Conservation (phyloP, 805 yeast genomes). For the Starmerella etchellsii region DNA sequence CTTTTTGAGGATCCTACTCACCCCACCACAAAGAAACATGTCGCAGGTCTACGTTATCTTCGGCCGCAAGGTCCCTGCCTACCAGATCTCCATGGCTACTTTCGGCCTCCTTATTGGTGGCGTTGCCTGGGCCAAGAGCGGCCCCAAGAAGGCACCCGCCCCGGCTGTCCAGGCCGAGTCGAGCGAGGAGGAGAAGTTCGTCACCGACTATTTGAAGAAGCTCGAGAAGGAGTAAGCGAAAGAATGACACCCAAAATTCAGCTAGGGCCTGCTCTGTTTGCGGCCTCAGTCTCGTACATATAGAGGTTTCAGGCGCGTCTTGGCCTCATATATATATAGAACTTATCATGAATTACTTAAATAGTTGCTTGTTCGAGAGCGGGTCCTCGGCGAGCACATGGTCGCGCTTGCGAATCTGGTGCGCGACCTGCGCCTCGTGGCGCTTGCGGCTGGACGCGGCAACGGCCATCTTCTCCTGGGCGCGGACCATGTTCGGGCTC, state of each 20-base stretch:
- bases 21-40: slow-evolving; percentile 4
- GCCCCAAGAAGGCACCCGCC: slow-evolving; percentile 37
- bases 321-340: too few relatives aligned
- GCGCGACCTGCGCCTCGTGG: slow-evolving; percentile 62
- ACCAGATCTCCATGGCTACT: slow-evolving; percentile 76
- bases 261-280: too few relatives aligned
- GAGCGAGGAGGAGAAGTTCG: slow-evolving; percentile 82
- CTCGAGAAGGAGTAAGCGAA: slow-evolving; percentile 27
- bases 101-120: slow-evolving; percentile 53
- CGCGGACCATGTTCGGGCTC: slow-evolving; percentile 88
- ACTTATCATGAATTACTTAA: too few relatives aligned
- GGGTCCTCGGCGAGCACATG: slow-evolving; percentile 67
- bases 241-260: too few relatives aligned
- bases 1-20: too few relatives aligned
- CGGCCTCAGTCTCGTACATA: too few relatives aligned
- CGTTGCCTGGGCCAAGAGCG: slow-evolving; percentile 60
- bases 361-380: slow-evolving; percentile 60
- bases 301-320: too few relatives aligned
- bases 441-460: slow-evolving; percentile 70
- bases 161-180: slow-evolving; percentile 66
- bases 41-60: slow-evolving; percentile 46
- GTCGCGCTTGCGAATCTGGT: slow-evolving; percentile 65
- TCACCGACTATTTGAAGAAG: slow-evolving; percentile 49
- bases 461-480: slow-evolving; percentile 67
- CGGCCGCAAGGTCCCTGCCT: slow-evolving; percentile 76